Conservation (phyloP, 306 rosid genomes). For the Malus sieversii region DNA sequence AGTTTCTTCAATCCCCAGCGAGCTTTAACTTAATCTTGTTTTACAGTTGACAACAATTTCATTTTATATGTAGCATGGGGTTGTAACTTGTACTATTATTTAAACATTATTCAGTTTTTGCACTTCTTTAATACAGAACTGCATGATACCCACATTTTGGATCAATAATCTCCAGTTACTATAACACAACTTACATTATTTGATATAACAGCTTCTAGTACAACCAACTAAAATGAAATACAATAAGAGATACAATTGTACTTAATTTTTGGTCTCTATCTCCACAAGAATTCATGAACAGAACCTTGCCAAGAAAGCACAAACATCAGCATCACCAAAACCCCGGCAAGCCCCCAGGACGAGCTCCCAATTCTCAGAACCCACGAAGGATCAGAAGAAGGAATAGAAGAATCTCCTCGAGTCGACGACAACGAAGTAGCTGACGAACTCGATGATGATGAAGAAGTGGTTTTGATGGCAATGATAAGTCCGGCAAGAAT, state of each 20-base stretch:
- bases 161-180: neutral
- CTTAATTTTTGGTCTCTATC: constrained; percentile 20
- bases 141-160: neutral
- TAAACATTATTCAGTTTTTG: neutral
- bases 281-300: constrained; percentile 61
- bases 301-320: constrained; percentile 71
- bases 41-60: neutral
- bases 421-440: constrained; percentile 7
- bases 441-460: constrained; percentile 26
- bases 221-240: neutral
- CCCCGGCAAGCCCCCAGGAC: constrained; percentile 68
- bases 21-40: neutral
- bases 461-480: constrained; percentile 61
- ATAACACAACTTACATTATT: neutral
- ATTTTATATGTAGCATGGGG: neutral
- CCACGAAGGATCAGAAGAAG: constrained; percentile 65
- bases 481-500: constrained; percentile 71
- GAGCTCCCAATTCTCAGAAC: constrained; percentile 71
- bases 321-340: constrained; percentile 57
- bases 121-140: neutral
- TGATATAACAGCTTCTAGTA: neutral
- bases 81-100: neutral
- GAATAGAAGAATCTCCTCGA: constrained; percentile 28
- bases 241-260: neutral
- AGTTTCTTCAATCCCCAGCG: no score